phyloP scores from a whole-genome alignment of 2,329 filamentous ascomycete genomes.

The Pseudogymnoascus sp. region DNA sequence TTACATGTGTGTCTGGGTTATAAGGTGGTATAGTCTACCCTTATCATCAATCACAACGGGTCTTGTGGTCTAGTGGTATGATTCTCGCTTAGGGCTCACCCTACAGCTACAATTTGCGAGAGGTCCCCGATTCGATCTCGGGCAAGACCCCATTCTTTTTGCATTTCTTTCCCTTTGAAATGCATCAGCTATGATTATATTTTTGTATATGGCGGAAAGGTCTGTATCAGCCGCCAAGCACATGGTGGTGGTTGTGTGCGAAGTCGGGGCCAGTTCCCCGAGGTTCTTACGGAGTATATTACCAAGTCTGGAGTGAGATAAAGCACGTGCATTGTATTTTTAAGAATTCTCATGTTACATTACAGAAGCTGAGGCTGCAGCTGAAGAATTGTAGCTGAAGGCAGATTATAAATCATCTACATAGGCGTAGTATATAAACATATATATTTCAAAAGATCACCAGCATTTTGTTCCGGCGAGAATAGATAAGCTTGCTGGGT shows the following conservation, averaged over 20 bases:
- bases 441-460: background rate
- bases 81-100: conserved; percentile 8
- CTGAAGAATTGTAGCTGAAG: background rate
- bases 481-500: background rate
- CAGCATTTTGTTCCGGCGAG: background rate
- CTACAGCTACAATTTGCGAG: conserved; percentile 8
- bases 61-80: conserved; percentile 8
- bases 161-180: background rate
- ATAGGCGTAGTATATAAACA: background rate
- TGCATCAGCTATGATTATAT: background rate
- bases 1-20: background rate
- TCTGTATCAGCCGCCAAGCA: background rate
- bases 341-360: background rate
- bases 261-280: background rate
- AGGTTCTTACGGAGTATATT: background rate
- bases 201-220: background rate
- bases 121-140: conserved; percentile 8
- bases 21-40: background rate
- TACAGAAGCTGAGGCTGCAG: background rate
- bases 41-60: background rate
- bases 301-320: background rate
- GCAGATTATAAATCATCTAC: background rate
- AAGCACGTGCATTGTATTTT: background rate
- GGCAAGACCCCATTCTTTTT: conserved; percentile 6
- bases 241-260: background rate